Evolutionary conservation across 352 stramenopile genomes (phyloP), one percentile per base, ranked within the genome.

Genomic region (Globisporangium irregulare): DNA sequence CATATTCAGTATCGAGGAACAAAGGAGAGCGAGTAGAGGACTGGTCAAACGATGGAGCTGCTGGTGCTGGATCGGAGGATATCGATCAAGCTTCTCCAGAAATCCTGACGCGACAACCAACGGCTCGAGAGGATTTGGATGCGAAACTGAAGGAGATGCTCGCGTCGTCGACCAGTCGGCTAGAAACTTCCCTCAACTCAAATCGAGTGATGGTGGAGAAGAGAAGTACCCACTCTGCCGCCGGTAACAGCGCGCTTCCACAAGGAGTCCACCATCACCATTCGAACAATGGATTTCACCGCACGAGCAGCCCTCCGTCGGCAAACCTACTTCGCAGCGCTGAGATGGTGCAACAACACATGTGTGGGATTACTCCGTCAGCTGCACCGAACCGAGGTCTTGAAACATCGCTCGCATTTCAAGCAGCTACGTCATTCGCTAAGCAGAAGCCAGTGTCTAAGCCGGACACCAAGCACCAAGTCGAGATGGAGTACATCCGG

Each of bases 401-500:
- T 9, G 29, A 60, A 34, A 18, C 55, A 20, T 46, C 55, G 3
- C 29, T 60, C 15, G 55, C 55, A 4, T 46, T 60, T n/a, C 55
- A 60, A 36, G 34, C 34, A 1, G 14, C 27, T 34, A 10, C 25
- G 25, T 34, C 38, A 43, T 36, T 57, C 3, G 20, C 25, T 3
- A 66, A 51, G 29, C 24, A 55, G 12, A 69, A 59, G n/a, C 4
- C 65, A 62, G 15, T 32, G 18, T 8, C 18, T n/a, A 46, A 4
- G 29, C 29, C 59, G 22, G 61, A 56, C 27, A 27, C 15, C 3
- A 67, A 73, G 53, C 68, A 73, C 50, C 65, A 86, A 53, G 78
- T 90, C 41, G 81, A 90, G 61, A 77, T 84, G 73, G 76, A 85
- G 68, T 80, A 79, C 58, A 70, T 87, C 63, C 72, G 74, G 32